Conservation (phyloP, 139 green algal genomes). For the Dunaliella primolecta region DNA sequence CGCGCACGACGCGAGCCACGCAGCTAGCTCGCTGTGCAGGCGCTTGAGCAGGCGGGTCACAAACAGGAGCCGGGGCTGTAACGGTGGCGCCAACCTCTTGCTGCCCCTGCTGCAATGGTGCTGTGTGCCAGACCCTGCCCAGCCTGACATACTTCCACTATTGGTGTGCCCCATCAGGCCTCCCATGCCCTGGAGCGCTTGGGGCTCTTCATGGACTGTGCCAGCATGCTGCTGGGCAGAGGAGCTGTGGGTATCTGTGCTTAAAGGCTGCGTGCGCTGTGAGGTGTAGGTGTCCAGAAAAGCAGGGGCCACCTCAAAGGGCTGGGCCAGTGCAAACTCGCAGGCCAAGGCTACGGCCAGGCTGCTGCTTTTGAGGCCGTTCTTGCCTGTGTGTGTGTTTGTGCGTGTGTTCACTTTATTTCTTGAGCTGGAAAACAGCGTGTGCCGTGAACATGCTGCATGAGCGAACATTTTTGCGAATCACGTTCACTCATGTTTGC, state of each 20-base stretch:
- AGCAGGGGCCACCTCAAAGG: background rate
- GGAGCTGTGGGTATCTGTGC: too few relatives aligned
- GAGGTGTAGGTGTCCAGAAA: background rate
- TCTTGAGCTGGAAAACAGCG: too few relatives aligned
- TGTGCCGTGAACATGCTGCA: too few relatives aligned
- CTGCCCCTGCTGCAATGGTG: background rate
- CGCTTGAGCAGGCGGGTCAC: background rate
- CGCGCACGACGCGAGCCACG: background rate
- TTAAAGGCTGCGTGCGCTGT: background rate
- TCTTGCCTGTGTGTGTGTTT: too few relatives aligned
- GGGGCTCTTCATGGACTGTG: too few relatives aligned
- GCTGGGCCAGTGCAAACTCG: background rate
- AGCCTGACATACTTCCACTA: too few relatives aligned
- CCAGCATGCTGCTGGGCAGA: too few relatives aligned
- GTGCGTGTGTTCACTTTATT: too few relatives aligned
- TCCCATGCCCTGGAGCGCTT: background rate
- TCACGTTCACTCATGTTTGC: too few relatives aligned
- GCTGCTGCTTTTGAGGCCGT: background rate
- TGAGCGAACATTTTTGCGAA: too few relatives aligned
- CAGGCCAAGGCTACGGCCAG: background rate
- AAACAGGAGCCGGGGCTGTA: background rate
- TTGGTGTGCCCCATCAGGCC: too few relatives aligned
- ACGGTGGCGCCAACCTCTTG: background rate
- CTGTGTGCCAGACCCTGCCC: background rate
- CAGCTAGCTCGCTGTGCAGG: background rate